phyloP scores from a whole-genome alignment of 192 early-diverging fungal genomes.

The Coemansia sp. region DNA sequence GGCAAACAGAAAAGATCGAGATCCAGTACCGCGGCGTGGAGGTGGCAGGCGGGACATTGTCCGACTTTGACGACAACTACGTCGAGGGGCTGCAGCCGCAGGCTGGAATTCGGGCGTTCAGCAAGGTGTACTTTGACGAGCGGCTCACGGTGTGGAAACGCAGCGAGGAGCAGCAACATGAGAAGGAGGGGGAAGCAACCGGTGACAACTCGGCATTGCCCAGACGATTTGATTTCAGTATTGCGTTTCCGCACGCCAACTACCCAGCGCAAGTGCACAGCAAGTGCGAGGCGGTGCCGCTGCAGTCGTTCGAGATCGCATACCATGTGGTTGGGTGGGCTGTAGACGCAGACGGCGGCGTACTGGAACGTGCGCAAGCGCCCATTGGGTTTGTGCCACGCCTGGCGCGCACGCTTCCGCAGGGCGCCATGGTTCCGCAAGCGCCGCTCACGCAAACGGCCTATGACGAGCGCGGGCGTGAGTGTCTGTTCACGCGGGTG shows the following conservation, averaged over 20 bases:
- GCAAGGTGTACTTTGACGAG: conserved; percentile 53
- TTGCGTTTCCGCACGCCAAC: conserved; percentile 47
- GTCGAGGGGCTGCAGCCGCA: conserved; percentile 20
- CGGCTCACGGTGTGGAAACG: conserved; percentile 43
- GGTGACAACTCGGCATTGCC: background rate
- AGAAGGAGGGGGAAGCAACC: background rate
- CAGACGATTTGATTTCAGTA: conserved; percentile 25
- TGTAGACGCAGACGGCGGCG: conserved; percentile 7
- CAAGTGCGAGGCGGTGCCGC: conserved; percentile 31
- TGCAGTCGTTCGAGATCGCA: conserved; percentile 52
- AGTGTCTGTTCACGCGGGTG: conserved; percentile 41
- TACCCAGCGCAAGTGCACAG: conserved; percentile 38
- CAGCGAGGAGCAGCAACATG: background rate
- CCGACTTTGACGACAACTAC: conserved; percentile 39
- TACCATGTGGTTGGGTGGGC: conserved; percentile 43
- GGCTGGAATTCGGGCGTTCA: conserved; percentile 46
- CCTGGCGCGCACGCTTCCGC: conserved; percentile 10
- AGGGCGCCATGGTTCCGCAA: conserved; percentile 14
- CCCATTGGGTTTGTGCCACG: conserved; percentile 26
- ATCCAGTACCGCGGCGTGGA: conserved; percentile 50
- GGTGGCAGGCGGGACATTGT: conserved; percentile 46
- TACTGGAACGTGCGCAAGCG: background rate
- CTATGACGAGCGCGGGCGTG: conserved; percentile 43
- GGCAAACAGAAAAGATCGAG: conserved; percentile 19
- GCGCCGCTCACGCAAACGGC: conserved; percentile 31